Conservation (phyloP, 305 asterid species). For the Stenogyne calaminthoides region DNA sequence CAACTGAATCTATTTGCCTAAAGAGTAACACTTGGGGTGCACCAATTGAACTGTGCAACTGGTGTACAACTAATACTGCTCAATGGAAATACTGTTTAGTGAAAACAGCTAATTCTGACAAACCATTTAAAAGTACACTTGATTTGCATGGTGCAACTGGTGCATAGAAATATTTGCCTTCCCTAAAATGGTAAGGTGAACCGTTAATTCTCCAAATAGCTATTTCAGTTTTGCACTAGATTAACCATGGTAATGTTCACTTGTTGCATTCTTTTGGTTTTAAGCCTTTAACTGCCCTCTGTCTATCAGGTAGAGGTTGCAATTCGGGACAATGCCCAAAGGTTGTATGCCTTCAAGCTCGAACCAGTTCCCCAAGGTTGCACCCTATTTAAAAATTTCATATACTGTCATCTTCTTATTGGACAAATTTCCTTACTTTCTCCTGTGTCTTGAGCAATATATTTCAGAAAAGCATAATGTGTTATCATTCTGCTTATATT, state of each 20-base stretch:
- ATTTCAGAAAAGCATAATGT: not conserved
- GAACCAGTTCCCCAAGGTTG: constrained; percentile 67
- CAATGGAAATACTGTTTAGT: too few relatives aligned
- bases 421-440: not conserved
- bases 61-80: too few relatives aligned
- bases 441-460: constrained; percentile 16
- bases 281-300: constrained; percentile 25
- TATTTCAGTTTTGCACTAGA: constrained; percentile 14
- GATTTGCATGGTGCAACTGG: too few relatives aligned
- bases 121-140: too few relatives aligned
- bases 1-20: constrained; percentile 10
- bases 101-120: too few relatives aligned
- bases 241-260: constrained; percentile 1
- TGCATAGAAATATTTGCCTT: too few relatives aligned
- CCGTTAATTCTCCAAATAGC: not conserved
- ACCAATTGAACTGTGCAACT: too few relatives aligned
- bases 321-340: constrained; percentile 88
- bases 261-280: constrained; percentile 15
- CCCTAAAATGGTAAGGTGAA: not conserved
- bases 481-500: constrained; percentile 3
- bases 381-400: constrained; percentile 8
- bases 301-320: constrained; percentile 88
- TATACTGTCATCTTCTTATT: constrained; percentile 18
- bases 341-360: constrained; percentile 75
- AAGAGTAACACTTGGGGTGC: not conserved